Base-by-base conservation (phyloP, 306 rosid species). In the Ceratonia siliqua region DNA sequence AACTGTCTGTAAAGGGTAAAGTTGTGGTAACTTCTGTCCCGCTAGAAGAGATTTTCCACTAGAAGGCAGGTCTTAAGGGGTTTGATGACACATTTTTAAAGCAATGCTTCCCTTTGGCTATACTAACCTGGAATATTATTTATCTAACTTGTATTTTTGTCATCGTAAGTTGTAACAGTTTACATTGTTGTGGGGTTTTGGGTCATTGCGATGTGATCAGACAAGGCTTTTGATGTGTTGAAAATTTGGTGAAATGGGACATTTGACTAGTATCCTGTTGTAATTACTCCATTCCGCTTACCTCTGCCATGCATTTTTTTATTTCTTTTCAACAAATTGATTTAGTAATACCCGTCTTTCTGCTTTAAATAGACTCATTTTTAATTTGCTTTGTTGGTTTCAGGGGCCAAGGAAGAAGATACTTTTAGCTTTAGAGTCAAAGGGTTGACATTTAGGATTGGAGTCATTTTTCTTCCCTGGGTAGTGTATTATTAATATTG, bases 371-470 rank as follows among this genome's bases (percentile, higher is more conserved):
- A 39, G 75, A 67, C 67, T 38, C 42, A 54, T 68, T 74, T 14
- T 70, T 68, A 30, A 45, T 78, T 81, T 67, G 46, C 12, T 38
- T 85, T 78, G 32, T 32, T 64, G 76, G 25, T 82, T 86, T 71
- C 91, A 94, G 99, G 99, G 99, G 4, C 99, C 99, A 71, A 90
- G 99, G 82, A 94, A 94, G 93, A 94, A 94, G 95, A 94, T 94
- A 82, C 86, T 94, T 55, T 77, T 92, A 50, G 97, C 95, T 2
- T 75, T 94, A 87, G 96, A 94, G 84, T 85, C 96, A 42, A 94
- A 90, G 77, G 89, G 72, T 67, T 94, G 85, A 90, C 27, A 27
- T 32, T 20, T 75, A 73, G 72, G 59, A 68, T 17, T 39, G 74
- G 78, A 58, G 62, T 21, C 39, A 43, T 55, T 45, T 38, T 74